Conservation (phyloP, 2,329 filamentous ascomycete genomes). For the Cytospora chrysosperma region DNA sequence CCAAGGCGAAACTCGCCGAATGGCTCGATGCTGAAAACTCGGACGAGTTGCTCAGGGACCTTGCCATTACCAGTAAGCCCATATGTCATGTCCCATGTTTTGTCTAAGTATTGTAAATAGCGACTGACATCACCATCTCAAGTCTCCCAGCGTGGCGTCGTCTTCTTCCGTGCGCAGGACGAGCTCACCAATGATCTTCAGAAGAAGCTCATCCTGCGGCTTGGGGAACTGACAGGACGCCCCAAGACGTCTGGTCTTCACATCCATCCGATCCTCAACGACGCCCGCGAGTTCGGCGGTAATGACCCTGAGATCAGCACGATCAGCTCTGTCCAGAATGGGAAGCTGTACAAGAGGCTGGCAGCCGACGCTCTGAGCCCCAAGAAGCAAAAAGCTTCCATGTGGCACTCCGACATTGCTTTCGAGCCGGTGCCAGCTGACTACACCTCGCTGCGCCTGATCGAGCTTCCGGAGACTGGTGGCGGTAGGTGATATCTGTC, state of each 20-base stretch:
- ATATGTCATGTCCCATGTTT: too few relatives aligned
- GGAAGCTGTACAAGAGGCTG: constrained; percentile 37
- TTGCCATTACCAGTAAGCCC: constrained; percentile 63
- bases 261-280: constrained; percentile 59
- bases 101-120: background rate
- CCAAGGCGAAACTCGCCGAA: constrained; percentile 58
- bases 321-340: constrained; percentile 53
- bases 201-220: constrained; percentile 57
- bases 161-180: constrained; percentile 63
- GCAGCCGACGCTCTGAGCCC: constrained; percentile 30
- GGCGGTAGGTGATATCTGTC: constrained; percentile 33
- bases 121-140: background rate
- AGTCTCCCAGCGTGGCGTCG: constrained; percentile 64
- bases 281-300: constrained; percentile 50
- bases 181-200: constrained; percentile 57
- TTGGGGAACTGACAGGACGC: constrained; percentile 60
- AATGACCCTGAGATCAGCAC: constrained; percentile 56
- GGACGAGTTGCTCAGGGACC: constrained; percentile 62
- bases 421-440: constrained; percentile 55
- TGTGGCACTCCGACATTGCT: constrained; percentile 56
- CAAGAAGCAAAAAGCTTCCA: constrained; percentile 35
- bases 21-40: constrained; percentile 60
- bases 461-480: constrained; percentile 42
- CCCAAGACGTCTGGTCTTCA: constrained; percentile 58
- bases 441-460: constrained; percentile 52